These are phyloP conservation scores for Phylloporus arenicola DNA, from an alignment of 768 basidiomycete species.

Conservation along the genomic window DNA sequence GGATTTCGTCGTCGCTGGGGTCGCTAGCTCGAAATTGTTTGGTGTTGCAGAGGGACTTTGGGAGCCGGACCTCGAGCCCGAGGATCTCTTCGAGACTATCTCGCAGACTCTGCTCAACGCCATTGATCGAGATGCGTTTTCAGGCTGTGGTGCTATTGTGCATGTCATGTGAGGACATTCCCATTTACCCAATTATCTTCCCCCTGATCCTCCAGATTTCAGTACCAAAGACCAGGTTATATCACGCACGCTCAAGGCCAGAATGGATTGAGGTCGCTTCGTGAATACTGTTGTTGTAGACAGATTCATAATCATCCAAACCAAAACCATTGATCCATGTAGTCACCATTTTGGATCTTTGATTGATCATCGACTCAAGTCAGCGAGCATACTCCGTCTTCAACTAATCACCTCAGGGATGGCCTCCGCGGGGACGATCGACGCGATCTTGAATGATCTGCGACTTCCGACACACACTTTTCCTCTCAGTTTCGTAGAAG, in stretches of 20 bases:
- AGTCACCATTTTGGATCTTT: not conserved
- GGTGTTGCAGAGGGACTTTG: conserved; percentile 98
- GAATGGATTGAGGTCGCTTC: conserved; percentile 69
- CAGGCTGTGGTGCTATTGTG: conserved; percentile 95
- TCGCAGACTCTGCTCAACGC: conserved; percentile 94
- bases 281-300: conserved; percentile 18
- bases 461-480: conserved; percentile 12
- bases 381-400: not conserved
- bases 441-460: conserved; percentile 11
- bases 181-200: conserved; percentile 4
- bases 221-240: conserved; percentile 73
- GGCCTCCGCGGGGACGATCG: conserved; percentile 3
- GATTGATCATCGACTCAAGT: not conserved
- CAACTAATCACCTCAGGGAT: conserved; percentile 3
- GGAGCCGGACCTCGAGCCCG: conserved; percentile 95
- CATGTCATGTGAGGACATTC: conserved; percentile 77
- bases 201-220: conserved; percentile 4
- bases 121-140: conserved; percentile 92
- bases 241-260: conserved; percentile 80
- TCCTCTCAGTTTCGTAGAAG: conserved; percentile 15
- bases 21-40: conserved; percentile 85
- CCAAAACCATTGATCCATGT: too few species aligned
- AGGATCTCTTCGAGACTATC: conserved; percentile 97
- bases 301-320: not conserved
- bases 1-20: conserved; percentile 95